Conservation (phyloP, 352 stramenopile species). For the Phytopythium kandeliae region DNA sequence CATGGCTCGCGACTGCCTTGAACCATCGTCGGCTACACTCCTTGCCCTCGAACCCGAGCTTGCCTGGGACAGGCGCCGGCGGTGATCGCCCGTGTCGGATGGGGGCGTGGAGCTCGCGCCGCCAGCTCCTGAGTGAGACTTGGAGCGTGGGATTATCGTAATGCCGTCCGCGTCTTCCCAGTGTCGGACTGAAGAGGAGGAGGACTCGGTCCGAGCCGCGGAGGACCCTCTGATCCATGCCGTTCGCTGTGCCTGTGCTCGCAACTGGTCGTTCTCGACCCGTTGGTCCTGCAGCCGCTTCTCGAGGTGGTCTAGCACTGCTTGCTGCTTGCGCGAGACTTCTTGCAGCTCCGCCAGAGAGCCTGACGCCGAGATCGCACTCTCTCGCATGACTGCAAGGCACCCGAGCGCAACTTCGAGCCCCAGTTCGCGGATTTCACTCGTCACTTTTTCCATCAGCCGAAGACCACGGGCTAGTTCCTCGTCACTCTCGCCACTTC, state of each 20-base stretch:
- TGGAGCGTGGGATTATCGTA: constrained; percentile 16
- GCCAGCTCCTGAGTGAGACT: constrained; percentile 18
- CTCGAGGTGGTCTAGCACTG: constrained; percentile 47
- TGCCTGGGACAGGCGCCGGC: background rate
- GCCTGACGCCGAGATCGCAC: constrained; percentile 58
- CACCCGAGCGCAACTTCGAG: constrained; percentile 49
- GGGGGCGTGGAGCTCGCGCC: background rate
- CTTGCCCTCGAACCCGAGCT: constrained; percentile 1
- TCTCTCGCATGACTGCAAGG: constrained; percentile 58
- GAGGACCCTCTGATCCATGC: constrained; percentile 7
- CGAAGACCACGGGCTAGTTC: constrained; percentile 8
- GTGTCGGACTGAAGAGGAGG: background rate
- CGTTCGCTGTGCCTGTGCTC: constrained; percentile 29
- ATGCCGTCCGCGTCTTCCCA: background rate
- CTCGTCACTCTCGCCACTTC: constrained; percentile 20
- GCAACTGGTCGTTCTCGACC: constrained; percentile 42
- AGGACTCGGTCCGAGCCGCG: constrained; percentile 1
- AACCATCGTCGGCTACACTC: constrained; percentile 1
- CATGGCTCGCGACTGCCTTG: constrained; percentile 1
- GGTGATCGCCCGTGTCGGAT: background rate
- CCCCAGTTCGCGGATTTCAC: constrained; percentile 36
- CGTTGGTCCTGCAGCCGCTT: constrained; percentile 56
- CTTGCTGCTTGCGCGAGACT: constrained; percentile 42
- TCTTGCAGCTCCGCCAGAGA: constrained; percentile 57
- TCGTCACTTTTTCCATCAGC: constrained; percentile 26